Evolutionary conservation across 257 asterid genomes (phyloP).

Genomic region (Primulina eburnea): DNA sequence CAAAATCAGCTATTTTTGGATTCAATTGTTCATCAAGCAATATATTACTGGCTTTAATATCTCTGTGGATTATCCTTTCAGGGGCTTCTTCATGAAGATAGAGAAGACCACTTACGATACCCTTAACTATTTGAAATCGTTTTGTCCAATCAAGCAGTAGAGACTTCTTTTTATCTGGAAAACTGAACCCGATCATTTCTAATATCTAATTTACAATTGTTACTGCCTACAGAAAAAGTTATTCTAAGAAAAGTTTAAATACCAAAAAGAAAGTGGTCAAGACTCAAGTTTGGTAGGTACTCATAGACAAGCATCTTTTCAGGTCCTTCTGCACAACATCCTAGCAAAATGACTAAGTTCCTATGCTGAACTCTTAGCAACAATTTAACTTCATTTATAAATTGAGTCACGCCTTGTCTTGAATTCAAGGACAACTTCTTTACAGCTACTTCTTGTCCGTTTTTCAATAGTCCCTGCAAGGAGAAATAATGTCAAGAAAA

Average conservation of each 20-base stretch:
- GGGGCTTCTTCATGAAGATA: constrained; percentile 92
- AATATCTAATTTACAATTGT: constrained; percentile 6
- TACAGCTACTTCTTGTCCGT: constrained; percentile 83
- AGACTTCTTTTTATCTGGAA: constrained; percentile 56
- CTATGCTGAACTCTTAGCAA: constrained; percentile 71
- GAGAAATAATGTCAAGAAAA: constrained; percentile 1
- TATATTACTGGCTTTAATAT: constrained; percentile 87
- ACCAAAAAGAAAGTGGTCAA: constrained; percentile 82
- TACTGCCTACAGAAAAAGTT: neutral
- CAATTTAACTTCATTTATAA: constrained; percentile 73
- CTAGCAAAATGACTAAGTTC: constrained; percentile 68
- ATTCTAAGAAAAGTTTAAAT: constrained; percentile 12
- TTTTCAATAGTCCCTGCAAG: constrained; percentile 66
- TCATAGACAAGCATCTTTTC: constrained; percentile 91
- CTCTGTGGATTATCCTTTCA: constrained; percentile 76
- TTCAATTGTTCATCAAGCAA: constrained; percentile 67
- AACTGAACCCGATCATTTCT: constrained; percentile 21
- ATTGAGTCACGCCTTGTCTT: constrained; percentile 69
- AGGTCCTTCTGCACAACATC: constrained; percentile 85
- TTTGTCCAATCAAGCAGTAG: constrained; percentile 57
- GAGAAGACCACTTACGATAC: constrained; percentile 76
- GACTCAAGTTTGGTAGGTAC: constrained; percentile 77
- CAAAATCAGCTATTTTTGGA: constrained; percentile 90
- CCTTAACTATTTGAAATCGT: constrained; percentile 52
- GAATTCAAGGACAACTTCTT: constrained; percentile 67